Conservation (phyloP, 495 filamentous ascomycete species). For the Cryomyces antarcticus region DNA sequence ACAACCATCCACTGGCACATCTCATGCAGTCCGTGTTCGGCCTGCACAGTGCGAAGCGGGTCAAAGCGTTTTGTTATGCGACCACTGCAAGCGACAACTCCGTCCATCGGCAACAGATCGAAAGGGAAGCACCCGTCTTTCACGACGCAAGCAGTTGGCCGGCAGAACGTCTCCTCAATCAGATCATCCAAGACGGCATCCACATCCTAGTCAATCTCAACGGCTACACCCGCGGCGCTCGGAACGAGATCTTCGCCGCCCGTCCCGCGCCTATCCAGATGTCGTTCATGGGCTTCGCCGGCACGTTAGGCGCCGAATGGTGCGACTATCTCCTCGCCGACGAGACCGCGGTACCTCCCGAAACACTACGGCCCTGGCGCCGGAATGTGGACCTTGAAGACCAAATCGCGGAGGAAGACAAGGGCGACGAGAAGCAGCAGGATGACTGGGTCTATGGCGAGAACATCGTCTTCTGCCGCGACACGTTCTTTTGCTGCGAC, state of each 20-base stretch:
- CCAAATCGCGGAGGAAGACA: conserved; percentile 45
- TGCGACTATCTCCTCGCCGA: conserved; percentile 96
- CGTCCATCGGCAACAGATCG: conserved; percentile 80
- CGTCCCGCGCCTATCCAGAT: conserved; percentile 92
- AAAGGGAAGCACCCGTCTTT: conserved; percentile 83
- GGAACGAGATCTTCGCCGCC: conserved; percentile 93
- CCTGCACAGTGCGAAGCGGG: conserved; percentile 51
- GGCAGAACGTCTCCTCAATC: conserved; percentile 64
- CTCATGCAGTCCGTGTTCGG: conserved; percentile 99
- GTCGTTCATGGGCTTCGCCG: conserved; percentile 99
- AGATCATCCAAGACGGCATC: conserved; percentile 82
- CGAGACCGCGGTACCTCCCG: conserved; percentile 60
- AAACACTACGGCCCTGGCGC: conserved; percentile 60
- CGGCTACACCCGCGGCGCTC: conserved; percentile 89
- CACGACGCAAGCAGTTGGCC: conserved; percentile 75
- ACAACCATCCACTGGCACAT: conserved; percentile 93
- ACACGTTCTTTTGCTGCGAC: conserved; percentile 98
- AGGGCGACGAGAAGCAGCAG: conserved; percentile 27
- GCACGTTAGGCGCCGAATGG: conserved; percentile 92
- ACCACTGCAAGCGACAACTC: conserved; percentile 87
- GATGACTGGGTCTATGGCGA: conserved; percentile 90
- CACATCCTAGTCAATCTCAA: conserved; percentile 96
- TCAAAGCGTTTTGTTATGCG: conserved; percentile 88
- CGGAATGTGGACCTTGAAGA: conserved; percentile 56
- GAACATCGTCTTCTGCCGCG: conserved; percentile 84